phyloP scores from a whole-genome alignment of 2,329 filamentous ascomycete genomes.

The Fusarium oxysporum region DNA sequence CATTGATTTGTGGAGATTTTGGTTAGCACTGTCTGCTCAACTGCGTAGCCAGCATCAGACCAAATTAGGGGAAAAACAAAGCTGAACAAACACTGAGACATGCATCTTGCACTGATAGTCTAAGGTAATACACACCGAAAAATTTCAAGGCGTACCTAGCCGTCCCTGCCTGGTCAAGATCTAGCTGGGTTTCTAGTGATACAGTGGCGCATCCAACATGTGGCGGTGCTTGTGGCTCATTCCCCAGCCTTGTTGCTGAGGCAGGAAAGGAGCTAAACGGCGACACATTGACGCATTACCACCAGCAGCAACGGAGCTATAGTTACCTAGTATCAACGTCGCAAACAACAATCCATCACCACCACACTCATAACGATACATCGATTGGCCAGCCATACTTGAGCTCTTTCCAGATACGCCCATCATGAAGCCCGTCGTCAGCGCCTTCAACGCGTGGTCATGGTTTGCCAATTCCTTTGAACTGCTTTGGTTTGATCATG shows the following conservation, averaged over 20 bases:
- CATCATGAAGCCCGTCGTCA: constrained; percentile 94
- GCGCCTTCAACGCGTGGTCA: constrained; percentile 92
- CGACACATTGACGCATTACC: constrained; percentile 36
- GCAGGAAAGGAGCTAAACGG: constrained; percentile 41
- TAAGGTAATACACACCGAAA: background rate
- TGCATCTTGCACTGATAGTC: background rate
- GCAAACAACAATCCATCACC: constrained; percentile 17
- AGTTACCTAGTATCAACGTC: constrained; percentile 29
- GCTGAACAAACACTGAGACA: background rate
- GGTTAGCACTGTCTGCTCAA: background rate
- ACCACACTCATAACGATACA: background rate
- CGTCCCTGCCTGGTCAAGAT: background rate
- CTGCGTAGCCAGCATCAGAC: background rate
- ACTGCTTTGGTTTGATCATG: constrained; percentile 21
- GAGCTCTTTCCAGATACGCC: constrained; percentile 25
- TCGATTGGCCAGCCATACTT: background rate
- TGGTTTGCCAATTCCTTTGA: constrained; percentile 70
- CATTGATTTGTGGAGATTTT: background rate
- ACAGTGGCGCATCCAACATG: constrained; percentile 1
- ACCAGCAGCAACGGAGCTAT: constrained; percentile 33
- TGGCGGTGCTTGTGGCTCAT: constrained; percentile 37
- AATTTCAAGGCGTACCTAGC: background rate
- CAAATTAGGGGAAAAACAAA: background rate
- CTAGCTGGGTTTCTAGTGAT: background rate
- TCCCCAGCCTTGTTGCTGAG: constrained; percentile 44